Evolutionary conservation across 2,329 filamentous ascomycete genomes (phyloP), one percentile per base, ranked within the genome.

Genomic region (Ambrosiella beaveri): DNA sequence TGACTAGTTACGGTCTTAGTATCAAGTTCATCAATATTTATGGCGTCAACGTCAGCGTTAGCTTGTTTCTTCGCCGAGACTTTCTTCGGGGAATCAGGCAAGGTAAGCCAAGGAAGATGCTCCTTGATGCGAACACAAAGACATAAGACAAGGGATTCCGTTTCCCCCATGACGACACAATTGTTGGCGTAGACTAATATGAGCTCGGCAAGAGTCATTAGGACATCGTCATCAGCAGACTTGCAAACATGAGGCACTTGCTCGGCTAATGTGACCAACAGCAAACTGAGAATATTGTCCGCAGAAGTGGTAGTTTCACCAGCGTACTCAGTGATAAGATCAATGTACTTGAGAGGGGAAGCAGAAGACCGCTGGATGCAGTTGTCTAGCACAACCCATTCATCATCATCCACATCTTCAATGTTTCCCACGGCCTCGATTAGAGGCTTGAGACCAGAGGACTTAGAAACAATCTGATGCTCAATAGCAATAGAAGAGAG

Each of bases 311-410:
- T 62, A 49, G 64, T 64, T 11, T 66, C 65, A 2, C 64, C 63
- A 3, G 65, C 53, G 39, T 67, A 68, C 45, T 80, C 75, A 57
- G 82, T 75, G 35, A 87, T 69, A 65, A 81, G 73, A 61, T 93
- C 85, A 36, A 93, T 80, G 65, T 95, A 91, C 66, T 88, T 94
- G 65, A 94, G 84, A 0, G 88, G 86, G 27, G 84, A 84, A 1
- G 73, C 82, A 13, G 83, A 82, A 63, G 87, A 86, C 27, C 90
- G 80, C 37, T 80, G 81, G 56, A 87, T 75, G 68, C 88, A 94
- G 62, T 94, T 89, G 65, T 96, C 90, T 35, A 96, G 68, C 65
- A 93, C 94, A 0, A 73, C 68, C 71, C 86, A 85, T 0, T 89
- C 63, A 12, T 72, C 68, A 63, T 75, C 68, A 11, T 68, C 67